Conservation (phyloP, 129 eudicot genomes). For the Centaurea solstitialis region DNA sequence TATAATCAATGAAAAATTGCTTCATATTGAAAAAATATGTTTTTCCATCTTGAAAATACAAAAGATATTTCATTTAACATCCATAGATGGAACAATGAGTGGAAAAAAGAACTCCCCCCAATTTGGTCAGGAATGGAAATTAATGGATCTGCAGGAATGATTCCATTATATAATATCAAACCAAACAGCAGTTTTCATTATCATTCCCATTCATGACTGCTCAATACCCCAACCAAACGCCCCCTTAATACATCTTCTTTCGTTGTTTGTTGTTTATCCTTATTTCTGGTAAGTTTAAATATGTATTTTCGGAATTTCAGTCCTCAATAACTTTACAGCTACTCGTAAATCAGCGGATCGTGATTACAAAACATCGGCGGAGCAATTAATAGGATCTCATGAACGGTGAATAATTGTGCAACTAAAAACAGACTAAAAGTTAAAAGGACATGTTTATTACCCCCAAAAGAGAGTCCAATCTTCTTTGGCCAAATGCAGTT, state of each 20-base stretch:
- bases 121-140: no score
- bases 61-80: no score
- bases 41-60: no score
- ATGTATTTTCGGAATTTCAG: not conserved
- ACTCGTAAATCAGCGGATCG: not conserved
- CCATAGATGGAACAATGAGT: no score
- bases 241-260: conserved; percentile 10
- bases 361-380: not conserved
- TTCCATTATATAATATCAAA: no score
- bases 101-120: no score
- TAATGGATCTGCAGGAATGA: no score
- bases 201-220: no score
- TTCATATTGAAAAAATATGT: no score
- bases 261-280: not conserved
- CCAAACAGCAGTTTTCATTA: no score
- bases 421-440: conserved; percentile 4
- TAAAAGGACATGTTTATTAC: conserved; percentile 24
- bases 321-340: not conserved
- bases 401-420: conserved; percentile 8
- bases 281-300: not conserved
- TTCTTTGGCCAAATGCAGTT: conserved; percentile 31
- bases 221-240: no score
- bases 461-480: conserved; percentile 28
- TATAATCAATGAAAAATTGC: no score
- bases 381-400: not conserved